A percentile compares a stretch with the other conserved stretches of the same genome.
These are phyloP conservation scores for Trebouxia sp. DNA, from an alignment of 139 green algal species.

Conservation along the genomic window DNA sequence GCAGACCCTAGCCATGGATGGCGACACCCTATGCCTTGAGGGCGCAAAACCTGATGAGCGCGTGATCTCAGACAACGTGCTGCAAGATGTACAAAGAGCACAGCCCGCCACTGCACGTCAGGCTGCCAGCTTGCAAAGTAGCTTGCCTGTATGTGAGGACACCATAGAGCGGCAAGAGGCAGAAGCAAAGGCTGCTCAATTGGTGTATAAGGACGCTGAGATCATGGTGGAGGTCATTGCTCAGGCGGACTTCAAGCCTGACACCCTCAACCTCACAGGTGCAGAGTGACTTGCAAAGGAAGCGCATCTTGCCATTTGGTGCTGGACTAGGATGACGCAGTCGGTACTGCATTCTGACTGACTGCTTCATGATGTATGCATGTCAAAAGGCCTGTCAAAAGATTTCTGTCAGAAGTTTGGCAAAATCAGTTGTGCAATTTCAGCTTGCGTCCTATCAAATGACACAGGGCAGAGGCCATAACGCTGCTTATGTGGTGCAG, in stretches of 20 bases:
- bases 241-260: slow-evolving; percentile 12
- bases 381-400: too few relatives aligned
- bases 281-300: neutral
- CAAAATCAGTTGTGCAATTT: too few relatives aligned
- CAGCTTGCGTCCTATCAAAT: too few relatives aligned
- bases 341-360: neutral
- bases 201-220: slow-evolving; percentile 45
- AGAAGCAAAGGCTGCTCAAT: slow-evolving; percentile 11
- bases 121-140: neutral
- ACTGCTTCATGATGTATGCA: too few relatives aligned
- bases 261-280: slow-evolving; percentile 6
- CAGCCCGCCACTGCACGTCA: neutral
- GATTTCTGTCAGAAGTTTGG: too few relatives aligned
- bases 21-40: neutral
- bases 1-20: neutral
- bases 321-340: neutral
- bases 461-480: too few relatives aligned
- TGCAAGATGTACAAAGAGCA: neutral
- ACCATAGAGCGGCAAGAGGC: slow-evolving; percentile 19
- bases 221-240: slow-evolving; percentile 56
- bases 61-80: slow-evolving; percentile 6
- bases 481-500: too few relatives aligned
- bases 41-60: neutral
- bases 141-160: neutral
- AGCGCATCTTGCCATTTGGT: neutral